phyloP scores from a whole-genome alignment of 2,329 filamentous ascomycete genomes.

The Atkinsonella hypoxylon region DNA sequence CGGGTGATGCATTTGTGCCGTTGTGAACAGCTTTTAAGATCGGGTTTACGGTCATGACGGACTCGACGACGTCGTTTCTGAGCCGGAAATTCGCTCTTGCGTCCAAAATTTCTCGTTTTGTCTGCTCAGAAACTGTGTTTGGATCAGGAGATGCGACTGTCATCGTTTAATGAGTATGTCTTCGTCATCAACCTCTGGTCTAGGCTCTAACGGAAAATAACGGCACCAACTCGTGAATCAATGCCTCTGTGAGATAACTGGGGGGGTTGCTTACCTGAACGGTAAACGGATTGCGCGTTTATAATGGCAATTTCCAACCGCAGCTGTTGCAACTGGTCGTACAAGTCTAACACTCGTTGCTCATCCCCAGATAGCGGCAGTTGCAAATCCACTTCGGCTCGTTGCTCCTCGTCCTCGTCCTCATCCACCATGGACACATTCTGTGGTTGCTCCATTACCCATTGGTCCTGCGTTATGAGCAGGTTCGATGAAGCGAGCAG shows the following conservation, averaged over 20 bases:
- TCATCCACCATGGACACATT: conserved; percentile 17
- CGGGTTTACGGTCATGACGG: conserved; percentile 60
- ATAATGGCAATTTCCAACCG: conserved; percentile 61
- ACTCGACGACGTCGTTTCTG: conserved; percentile 55
- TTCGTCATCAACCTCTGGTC: background rate
- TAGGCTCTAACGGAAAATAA: no score
- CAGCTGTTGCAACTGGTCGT: conserved; percentile 59
- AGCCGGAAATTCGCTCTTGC: conserved; percentile 59
- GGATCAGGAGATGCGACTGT: conserved; percentile 16
- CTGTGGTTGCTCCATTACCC: conserved; percentile 2
- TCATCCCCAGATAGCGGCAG: conserved; percentile 55
- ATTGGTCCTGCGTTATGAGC: background rate
- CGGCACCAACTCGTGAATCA: no score
- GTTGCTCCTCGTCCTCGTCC: conserved; percentile 3
- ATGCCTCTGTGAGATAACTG: background rate
- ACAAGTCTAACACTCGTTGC: conserved; percentile 52
- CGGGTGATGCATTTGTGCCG: conserved; percentile 47
- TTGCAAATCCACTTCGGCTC: conserved; percentile 22
- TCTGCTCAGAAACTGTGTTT: conserved; percentile 39
- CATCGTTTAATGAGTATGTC: background rate
- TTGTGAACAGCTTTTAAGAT: conserved; percentile 67
- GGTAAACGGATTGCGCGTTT: conserved; percentile 30
- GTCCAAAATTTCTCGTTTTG: conserved; percentile 56
- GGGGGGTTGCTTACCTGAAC: conserved; percentile 19
- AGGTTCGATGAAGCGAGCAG: background rate